These are phyloP conservation scores for Venturia asperata DNA, from an alignment of 2,329 filamentous ascomycete species.

Conservation along the genomic window DNA sequence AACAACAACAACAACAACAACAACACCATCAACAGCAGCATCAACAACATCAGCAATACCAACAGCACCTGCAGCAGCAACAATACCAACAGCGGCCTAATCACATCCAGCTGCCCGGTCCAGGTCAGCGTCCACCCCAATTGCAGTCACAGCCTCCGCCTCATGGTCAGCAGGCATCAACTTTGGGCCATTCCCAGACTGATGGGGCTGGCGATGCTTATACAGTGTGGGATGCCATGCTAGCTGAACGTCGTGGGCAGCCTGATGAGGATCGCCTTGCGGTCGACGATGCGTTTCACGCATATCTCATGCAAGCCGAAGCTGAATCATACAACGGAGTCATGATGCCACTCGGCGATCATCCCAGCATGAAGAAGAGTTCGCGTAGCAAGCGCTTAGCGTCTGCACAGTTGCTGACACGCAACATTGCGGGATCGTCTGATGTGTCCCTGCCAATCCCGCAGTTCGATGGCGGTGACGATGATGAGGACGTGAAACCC, in stretches of 20 bases:
- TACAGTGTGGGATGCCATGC: slow-evolving; percentile 50
- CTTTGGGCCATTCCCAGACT: slow-evolving; percentile 49
- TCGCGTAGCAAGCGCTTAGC: background rate
- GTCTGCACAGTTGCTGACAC: slow-evolving; percentile 19
- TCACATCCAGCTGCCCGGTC: slow-evolving; percentile 28
- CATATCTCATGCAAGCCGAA: slow-evolving; percentile 55
- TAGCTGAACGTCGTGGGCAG: slow-evolving; percentile 50
- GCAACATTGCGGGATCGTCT: slow-evolving; percentile 19
- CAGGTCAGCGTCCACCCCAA: slow-evolving; percentile 24
- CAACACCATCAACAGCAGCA: slow-evolving; percentile 29
- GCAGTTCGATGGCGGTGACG: slow-evolving; percentile 52
- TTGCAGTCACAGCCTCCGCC: slow-evolving; percentile 31
- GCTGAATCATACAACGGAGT: slow-evolving; percentile 67
- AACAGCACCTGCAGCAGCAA: slow-evolving; percentile 30
- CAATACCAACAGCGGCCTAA: slow-evolving; percentile 36
- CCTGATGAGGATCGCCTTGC: slow-evolving; percentile 47
- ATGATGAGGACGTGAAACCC: slow-evolving; percentile 43
- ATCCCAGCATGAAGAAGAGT: slow-evolving; percentile 35
- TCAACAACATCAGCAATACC: slow-evolving; percentile 36
- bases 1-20: slow-evolving; percentile 23
- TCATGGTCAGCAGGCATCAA: slow-evolving; percentile 39
- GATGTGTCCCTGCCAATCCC: slow-evolving; percentile 29
- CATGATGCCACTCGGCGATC: slow-evolving; percentile 63
- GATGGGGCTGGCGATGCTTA: slow-evolving; percentile 64
- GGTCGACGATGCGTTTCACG: slow-evolving; percentile 63